These are phyloP conservation scores for Mikania micrantha DNA, from an alignment of 129 eudicot species.

Conservation along the genomic window DNA sequence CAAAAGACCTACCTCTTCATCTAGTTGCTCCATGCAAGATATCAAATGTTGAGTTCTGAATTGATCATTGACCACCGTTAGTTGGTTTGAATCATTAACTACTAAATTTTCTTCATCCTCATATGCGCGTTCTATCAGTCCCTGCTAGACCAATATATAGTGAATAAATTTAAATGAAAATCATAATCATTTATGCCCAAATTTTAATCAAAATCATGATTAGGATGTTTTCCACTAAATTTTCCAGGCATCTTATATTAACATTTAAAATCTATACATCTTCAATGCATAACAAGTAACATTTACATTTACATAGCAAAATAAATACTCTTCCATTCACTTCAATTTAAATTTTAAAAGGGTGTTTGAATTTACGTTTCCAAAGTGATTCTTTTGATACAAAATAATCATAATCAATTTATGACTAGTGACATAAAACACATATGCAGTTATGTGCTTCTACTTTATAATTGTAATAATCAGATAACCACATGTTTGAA, in stretches of 20 bases:
- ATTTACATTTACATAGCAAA: background rate
- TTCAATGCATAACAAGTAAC: background rate
- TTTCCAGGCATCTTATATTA: background rate
- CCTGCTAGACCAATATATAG: constrained; percentile 20
- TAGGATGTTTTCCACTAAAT: background rate
- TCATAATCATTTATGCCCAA: background rate
- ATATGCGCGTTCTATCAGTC: constrained; percentile 8
- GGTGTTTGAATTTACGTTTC: background rate
- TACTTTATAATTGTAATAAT: background rate
- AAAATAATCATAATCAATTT: background rate
- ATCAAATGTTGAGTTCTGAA: constrained; percentile 43
- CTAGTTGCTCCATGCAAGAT: constrained; percentile 77
- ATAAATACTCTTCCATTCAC: background rate
- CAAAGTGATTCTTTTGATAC: background rate
- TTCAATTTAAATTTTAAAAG: background rate
- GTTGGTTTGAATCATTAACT: constrained; percentile 29
- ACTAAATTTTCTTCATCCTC: constrained; percentile 16
- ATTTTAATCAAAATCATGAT: background rate
- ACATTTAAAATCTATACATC: background rate
- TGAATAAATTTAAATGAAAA: background rate
- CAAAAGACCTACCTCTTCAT: constrained; percentile 67
- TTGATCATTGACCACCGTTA: constrained; percentile 32
- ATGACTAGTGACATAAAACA: background rate
- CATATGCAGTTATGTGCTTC: background rate
- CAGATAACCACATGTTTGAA: background rate